Base-by-base conservation (phyloP, 208 protist species). In the Trypanosoma congolense region DNA sequence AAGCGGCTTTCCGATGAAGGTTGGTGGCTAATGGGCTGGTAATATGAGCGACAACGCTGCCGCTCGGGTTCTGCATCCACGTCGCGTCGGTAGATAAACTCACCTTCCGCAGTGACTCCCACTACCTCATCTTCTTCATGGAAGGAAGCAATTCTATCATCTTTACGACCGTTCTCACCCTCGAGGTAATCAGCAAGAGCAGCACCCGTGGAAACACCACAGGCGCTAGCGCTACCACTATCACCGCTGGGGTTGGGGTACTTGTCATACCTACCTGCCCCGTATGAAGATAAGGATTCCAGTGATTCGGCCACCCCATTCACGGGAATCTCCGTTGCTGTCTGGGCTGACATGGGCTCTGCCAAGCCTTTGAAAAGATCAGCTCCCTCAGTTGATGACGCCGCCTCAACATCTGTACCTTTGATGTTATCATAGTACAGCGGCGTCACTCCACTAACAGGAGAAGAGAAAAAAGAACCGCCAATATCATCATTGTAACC, bases 71-170 rank as follows among this genome's bases (percentile, higher is more conserved):
- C 40, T 10, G 16, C 40, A 9, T 28, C 43, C 19, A 50, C 24
- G 44, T 61, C 54, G 1, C 55, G 33, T 10, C 52, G 43, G 51
- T 61, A 67, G 26, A 67, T 59, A 33, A 67, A 61, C 9, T 67
- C 43, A 18, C 61, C 52, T 44, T 67, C 61, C 12, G 50, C 61
- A 3, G 61, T 67, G n/a, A 67, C 61, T 21, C 61, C 61, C 29
- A 67, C 12, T 30, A 67, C 52, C 30, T 67, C 61, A 35, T 60
- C 43, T 1, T 54, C 52, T 4, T 60, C 30, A 24, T 45, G 22
- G 10, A n/a, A 12, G 1, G 28, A 35, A 10, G 29, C 25, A 3
- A 18, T 33, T 14, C 16, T 24, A 22, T 29, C 45, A 2, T 51
- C 24, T 4, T 51, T 28, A 12, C 38, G 22, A 16, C 53, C 31